Percentiles rank a stretch among this genome's conserved stretches.
Evolutionary conservation across 805 yeast genomes (phyloP).

Genomic region (Yarrowia alimentaria): DNA sequence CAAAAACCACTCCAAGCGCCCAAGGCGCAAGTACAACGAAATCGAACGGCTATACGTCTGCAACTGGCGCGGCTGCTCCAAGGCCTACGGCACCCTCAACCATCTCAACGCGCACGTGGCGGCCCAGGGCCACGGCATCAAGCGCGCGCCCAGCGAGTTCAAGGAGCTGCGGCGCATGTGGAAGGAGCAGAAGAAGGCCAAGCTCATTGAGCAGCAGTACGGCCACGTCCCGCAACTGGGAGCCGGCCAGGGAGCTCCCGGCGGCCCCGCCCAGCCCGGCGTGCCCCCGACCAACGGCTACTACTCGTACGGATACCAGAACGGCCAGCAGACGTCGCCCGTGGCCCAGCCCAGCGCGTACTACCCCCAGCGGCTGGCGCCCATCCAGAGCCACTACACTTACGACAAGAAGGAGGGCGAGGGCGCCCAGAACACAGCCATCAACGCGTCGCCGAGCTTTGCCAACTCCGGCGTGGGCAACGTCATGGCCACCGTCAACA

Average conservation of each 20-base stretch:
- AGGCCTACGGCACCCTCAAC: slow-evolving; percentile 59
- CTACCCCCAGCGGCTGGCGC: slow-evolving; percentile 21
- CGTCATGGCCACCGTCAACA: slow-evolving; percentile 22
- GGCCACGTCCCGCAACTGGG: slow-evolving; percentile 7
- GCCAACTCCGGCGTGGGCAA: slow-evolving; percentile 21
- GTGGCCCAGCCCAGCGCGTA: slow-evolving; percentile 1
- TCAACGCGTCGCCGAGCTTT: slow-evolving; percentile 2
- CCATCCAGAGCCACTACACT: slow-evolving; percentile 23
- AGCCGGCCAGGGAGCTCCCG: not conserved
- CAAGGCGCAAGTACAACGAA: slow-evolving; percentile 54
- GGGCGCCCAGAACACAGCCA: not conserved
- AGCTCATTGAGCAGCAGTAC: slow-evolving; percentile 30
- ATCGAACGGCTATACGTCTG: slow-evolving; percentile 56
- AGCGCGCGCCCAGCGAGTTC: slow-evolving; percentile 56
- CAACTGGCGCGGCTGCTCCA: slow-evolving; percentile 48
- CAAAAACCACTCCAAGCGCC: slow-evolving; percentile 42
- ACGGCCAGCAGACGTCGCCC: slow-evolving; percentile 10
- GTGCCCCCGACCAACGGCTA: not conserved
- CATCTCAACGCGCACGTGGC: slow-evolving; percentile 58
- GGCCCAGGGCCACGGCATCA: slow-evolving; percentile 54
- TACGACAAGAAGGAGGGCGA: slow-evolving; percentile 26
- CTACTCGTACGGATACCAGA: slow-evolving; percentile 21
- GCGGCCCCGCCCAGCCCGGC: not conserved
- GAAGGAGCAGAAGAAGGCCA: slow-evolving; percentile 44
- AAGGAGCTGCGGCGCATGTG: slow-evolving; percentile 48